phyloP scores from a whole-genome alignment of 805 yeast genomes.

The Candida nonsorbophila region DNA sequence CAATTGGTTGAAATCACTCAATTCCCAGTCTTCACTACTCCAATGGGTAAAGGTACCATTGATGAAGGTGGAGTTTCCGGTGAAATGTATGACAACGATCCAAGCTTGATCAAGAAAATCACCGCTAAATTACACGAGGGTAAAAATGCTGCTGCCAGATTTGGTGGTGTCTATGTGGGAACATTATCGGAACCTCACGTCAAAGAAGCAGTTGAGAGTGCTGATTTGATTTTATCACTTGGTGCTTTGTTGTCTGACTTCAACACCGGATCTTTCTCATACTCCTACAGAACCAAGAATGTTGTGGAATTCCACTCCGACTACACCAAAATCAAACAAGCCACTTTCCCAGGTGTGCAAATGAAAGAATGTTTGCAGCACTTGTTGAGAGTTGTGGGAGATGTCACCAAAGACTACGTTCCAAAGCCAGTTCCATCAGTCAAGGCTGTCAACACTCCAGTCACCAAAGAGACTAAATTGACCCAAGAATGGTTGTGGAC shows the following conservation, averaged over 20 bases:
- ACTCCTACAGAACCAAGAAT: constrained; percentile 33
- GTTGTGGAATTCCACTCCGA: constrained; percentile 38
- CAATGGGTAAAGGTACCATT: constrained; percentile 36
- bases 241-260: constrained; percentile 37
- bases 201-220: constrained; percentile 29
- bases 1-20: constrained; percentile 31
- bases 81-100: constrained; percentile 18
- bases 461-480: constrained; percentile 22
- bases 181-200: constrained; percentile 31
- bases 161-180: constrained; percentile 38
- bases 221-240: constrained; percentile 32
- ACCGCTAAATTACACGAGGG: constrained; percentile 15
- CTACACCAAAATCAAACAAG: constrained; percentile 35
- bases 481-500: constrained; percentile 69
- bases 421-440: constrained; percentile 54
- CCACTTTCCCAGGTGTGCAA: constrained; percentile 35
- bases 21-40: constrained; percentile 36
- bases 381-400: constrained; percentile 32
- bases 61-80: constrained; percentile 33
- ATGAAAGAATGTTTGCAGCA: constrained; percentile 43
- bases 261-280: constrained; percentile 37
- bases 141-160: constrained; percentile 18
- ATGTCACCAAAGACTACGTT: constrained; percentile 36
- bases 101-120: constrained; percentile 16
- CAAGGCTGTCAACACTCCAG: constrained; percentile 42